These are phyloP conservation scores for Cardamine chenopodiifolia DNA, from an alignment of 345 rosid genomes.

Conservation along the genomic window DNA sequence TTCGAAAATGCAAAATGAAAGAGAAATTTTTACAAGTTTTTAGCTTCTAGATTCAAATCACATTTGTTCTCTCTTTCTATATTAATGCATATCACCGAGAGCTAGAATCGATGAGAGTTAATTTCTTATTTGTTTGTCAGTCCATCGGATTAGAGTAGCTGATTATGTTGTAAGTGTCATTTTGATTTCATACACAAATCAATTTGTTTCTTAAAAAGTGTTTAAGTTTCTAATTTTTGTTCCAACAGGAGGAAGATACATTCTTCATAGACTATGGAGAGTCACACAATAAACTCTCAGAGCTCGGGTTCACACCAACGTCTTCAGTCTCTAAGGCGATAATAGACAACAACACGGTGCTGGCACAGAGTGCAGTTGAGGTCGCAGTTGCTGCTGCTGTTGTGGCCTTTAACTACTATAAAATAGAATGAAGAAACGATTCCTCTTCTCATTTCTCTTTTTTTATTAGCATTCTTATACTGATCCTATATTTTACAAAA, in stretches of 20 bases:
- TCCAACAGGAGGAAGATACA: slow-evolving; percentile 69
- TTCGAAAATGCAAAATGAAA: too few species aligned
- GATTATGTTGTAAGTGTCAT: neutral
- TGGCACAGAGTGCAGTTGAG: slow-evolving; percentile 59
- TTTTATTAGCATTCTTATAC: too few species aligned
- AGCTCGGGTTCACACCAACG: slow-evolving; percentile 67
- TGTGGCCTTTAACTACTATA: slow-evolving; percentile 61
- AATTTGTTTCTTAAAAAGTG: neutral
- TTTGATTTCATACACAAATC: neutral
- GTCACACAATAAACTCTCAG: slow-evolving; percentile 88
- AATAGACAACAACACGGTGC: slow-evolving; percentile 22
- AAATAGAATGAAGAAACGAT: neutral
- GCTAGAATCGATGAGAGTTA: too few species aligned
- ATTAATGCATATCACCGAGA: too few species aligned
- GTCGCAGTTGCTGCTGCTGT: slow-evolving; percentile 75
- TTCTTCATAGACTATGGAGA: slow-evolving; percentile 73
- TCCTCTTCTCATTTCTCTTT: neutral
- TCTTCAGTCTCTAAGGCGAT: slow-evolving; percentile 46
- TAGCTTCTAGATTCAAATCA: too few species aligned
- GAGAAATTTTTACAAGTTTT: too few species aligned
- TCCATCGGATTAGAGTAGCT: too few species aligned
- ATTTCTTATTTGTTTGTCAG: too few species aligned
- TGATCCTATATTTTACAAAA: too few species aligned
- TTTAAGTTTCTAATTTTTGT: neutral
- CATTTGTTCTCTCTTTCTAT: too few species aligned